A percentile compares a stretch with the other conserved stretches of the same genome.
Evolutionary conservation across 108 stramenopile genomes (phyloP).

Genomic region (Pelagomonas calceolata): DNA sequence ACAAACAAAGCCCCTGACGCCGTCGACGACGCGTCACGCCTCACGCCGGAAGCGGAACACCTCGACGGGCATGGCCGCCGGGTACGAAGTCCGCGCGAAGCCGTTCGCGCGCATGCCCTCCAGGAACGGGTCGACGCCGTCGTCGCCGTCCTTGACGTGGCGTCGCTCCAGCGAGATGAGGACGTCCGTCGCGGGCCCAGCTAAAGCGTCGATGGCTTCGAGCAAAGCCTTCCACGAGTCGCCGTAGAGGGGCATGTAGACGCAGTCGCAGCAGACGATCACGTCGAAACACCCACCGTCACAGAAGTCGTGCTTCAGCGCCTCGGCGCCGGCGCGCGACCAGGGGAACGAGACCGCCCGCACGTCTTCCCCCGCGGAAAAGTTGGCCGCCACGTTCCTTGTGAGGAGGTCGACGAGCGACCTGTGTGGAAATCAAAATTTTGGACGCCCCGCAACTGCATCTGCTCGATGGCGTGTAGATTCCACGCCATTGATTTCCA

Average conservation of each 20-base stretch:
- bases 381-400: neutral
- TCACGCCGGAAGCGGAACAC: neutral
- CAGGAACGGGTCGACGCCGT: neutral
- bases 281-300: conserved; percentile 42
- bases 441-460: too few species aligned
- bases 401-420: neutral
- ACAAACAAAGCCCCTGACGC: too few species aligned
- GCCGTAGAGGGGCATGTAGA: conserved; percentile 71
- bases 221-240: conserved; percentile 53
- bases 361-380: neutral
- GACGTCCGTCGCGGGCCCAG: conserved; percentile 4
- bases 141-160: neutral
- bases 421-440: too few species aligned
- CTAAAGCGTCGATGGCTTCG: conserved; percentile 49
- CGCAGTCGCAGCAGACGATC: conserved; percentile 68
- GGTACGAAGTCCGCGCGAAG: neutral
- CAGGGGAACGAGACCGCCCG: neutral
- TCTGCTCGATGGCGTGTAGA: too few species aligned
- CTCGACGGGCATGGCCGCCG: neutral
- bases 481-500: too few species aligned
- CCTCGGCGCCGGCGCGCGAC: neutral
- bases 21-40: neutral
- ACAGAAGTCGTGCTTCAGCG: neutral
- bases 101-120: neutral
- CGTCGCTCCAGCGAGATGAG: neutral